A percentile compares a stretch with the other conserved stretches of the same genome.
phyloP scores from a whole-genome alignment of 495 filamentous ascomycete genomes.

The Wilcoxina mikolae region DNA sequence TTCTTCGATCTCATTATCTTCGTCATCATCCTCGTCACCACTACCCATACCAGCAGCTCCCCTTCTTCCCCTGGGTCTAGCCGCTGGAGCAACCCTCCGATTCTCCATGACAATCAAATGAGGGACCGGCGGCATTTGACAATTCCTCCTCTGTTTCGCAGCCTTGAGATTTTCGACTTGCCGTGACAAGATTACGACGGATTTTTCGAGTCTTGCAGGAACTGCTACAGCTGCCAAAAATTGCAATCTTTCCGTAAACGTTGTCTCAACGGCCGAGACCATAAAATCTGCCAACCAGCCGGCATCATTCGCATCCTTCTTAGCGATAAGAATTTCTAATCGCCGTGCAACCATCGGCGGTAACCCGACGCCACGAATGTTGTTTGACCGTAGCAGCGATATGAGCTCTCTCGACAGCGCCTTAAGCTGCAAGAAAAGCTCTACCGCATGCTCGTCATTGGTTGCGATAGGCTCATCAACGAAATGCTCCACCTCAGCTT shows the following conservation, averaged over 20 bases:
- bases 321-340: conserved; percentile 68
- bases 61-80: conserved; percentile 35
- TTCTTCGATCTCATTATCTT: conserved; percentile 80
- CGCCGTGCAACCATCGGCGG: conserved; percentile 72
- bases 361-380: conserved; percentile 44
- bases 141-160: conserved; percentile 36
- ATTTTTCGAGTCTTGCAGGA: conserved; percentile 58
- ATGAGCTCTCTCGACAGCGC: conserved; percentile 70
- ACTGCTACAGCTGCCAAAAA: conserved; percentile 64
- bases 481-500: conserved; percentile 50
- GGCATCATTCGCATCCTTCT: conserved; percentile 61
- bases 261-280: conserved; percentile 71
- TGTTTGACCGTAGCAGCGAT: conserved; percentile 59
- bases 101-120: conserved; percentile 21
- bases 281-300: conserved; percentile 91
- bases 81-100: conserved; percentile 35
- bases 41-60: conserved; percentile 39
- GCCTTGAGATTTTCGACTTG: conserved; percentile 66
- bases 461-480: conserved; percentile 29
- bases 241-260: conserved; percentile 75
- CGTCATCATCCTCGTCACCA: conserved; percentile 49
- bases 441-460: conserved; percentile 43
- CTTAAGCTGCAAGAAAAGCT: conserved; percentile 65
- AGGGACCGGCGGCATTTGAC: conserved; percentile 14
- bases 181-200: conserved; percentile 63